Base-by-base conservation (phyloP, 2,329 filamentous ascomycete species). In the Fusarium begoniae region DNA sequence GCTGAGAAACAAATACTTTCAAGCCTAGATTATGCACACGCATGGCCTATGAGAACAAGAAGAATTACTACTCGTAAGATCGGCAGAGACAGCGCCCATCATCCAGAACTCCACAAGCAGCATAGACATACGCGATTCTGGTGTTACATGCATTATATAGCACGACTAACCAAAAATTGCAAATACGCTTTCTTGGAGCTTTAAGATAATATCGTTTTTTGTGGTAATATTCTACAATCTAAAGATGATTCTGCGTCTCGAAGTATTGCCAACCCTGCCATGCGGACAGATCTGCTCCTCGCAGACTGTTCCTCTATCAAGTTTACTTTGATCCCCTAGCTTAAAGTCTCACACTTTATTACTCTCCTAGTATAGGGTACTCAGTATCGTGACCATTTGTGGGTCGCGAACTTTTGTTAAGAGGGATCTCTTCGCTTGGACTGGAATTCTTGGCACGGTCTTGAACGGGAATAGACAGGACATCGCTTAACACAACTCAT, bases 381-480 rank as follows among this genome's bases (percentile, higher is more conserved):
- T 3, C 9, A 2, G 5, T 15, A 14, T 28, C 8, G 10, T 17
- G 3, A 20, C 6, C 1, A 17, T 4, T 6, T n/a, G 20, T 18
- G 28, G 28, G 47, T n/a, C 47, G 26, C 1, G 47, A 4, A 12
- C 7, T 17, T 50, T 50, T n/a, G 47, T 50, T 30, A 8, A 8
- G 20, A 9, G 1, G 26, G 4, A 17, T n/a, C 26, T 48, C 14
- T 2, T n/a, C 26, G 45, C 10, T 17, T 30, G 10, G 45, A 30
- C 26, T 17, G 14, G 14, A 48, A n/a, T 9, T 48, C 26, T 48
- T 48, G 45, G 45, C 45, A 48, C 2, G 5, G 14, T 17, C 47
- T 50, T 2, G 10, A 50, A 50, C 20, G 20, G 20, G 47, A 30
- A 30, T 50, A 50, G 47, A n/a, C 14, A n/a, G 1, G 14, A 15